Conservation (phyloP, 768 basidiomycete genomes). For the Boletus vermiculosoides region DNA sequence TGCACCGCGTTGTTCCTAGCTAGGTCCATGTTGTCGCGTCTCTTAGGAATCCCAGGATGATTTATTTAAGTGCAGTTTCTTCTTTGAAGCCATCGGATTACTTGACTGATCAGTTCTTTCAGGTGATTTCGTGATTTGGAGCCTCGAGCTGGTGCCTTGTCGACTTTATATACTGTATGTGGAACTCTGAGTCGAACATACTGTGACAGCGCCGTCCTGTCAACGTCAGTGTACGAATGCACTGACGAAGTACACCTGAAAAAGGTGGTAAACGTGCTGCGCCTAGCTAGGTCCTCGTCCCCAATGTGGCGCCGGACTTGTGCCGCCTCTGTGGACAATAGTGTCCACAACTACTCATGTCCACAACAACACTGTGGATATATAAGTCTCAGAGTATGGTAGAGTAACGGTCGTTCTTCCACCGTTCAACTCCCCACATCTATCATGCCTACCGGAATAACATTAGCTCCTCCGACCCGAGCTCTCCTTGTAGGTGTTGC, state of each 20-base stretch:
- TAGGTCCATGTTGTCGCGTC: neutral
- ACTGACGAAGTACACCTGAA: conserved; percentile 7
- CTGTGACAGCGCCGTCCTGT: neutral
- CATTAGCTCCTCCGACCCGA: neutral
- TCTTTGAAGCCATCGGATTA: neutral
- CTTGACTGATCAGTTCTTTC: neutral
- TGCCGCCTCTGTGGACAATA: conserved; percentile 9
- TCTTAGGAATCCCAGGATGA: neutral
- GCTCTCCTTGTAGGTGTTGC: conserved; percentile 4
- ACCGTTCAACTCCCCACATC: neutral
- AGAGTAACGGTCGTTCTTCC: neutral
- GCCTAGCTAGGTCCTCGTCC: neutral
- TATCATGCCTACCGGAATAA: conserved; percentile 10
- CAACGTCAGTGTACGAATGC: neutral
- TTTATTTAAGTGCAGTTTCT: conserved; percentile 7
- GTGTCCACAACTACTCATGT: conserved; percentile 11
- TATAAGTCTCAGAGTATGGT: conserved; percentile 7
- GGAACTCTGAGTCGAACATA: neutral
- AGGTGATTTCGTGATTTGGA: neutral
- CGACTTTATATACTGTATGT: neutral
- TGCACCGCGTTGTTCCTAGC: neutral
- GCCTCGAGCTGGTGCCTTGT: neutral
- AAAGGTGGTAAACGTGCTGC: neutral
- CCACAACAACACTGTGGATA: conserved; percentile 6
- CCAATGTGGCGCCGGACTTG: conserved; percentile 6